These are phyloP conservation scores for Dryas integrifolia DNA, from an alignment of 331 rosid genomes.

Conservation along the genomic window DNA sequence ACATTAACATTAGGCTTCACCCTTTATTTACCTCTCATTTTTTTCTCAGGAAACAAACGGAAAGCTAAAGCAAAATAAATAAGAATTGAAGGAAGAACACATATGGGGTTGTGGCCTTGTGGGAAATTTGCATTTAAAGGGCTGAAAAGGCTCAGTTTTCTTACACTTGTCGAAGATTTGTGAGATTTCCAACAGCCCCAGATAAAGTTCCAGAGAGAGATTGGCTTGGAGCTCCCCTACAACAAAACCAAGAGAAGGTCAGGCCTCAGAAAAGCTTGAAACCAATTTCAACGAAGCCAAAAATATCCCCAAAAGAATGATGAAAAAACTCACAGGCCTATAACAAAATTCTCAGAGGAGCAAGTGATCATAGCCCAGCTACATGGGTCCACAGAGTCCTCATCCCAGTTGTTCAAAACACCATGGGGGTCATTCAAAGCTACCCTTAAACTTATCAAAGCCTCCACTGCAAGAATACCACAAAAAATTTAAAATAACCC, in stretches of 20 bases:
- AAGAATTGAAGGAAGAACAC: background rate
- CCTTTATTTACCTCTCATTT: background rate
- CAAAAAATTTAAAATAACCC: conserved; percentile 6
- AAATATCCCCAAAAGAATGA: background rate
- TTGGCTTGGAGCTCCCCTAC: conserved; percentile 95
- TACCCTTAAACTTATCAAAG: conserved; percentile 53
- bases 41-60: conserved; percentile 1
- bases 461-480: conserved; percentile 52
- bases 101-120: background rate
- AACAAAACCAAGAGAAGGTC: conserved; percentile 8
- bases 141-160: conserved; percentile 22
- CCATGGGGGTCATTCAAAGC: conserved; percentile 72
- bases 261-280: background rate
- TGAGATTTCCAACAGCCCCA: conserved; percentile 64
- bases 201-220: conserved; percentile 83
- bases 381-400: conserved; percentile 90
- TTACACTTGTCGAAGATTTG: conserved; percentile 91
- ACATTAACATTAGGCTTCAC: background rate
- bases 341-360: conserved; percentile 63
- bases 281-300: background rate
- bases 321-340: conserved; percentile 63
- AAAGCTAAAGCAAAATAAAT: background rate
- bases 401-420: conserved; percentile 82
- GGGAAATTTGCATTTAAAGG: background rate
- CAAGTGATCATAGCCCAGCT: conserved; percentile 96